These are phyloP conservation scores for Kurtzmaniella quercitrusa DNA, from an alignment of 1,139 yeast genomes.

Conservation along the genomic window DNA sequence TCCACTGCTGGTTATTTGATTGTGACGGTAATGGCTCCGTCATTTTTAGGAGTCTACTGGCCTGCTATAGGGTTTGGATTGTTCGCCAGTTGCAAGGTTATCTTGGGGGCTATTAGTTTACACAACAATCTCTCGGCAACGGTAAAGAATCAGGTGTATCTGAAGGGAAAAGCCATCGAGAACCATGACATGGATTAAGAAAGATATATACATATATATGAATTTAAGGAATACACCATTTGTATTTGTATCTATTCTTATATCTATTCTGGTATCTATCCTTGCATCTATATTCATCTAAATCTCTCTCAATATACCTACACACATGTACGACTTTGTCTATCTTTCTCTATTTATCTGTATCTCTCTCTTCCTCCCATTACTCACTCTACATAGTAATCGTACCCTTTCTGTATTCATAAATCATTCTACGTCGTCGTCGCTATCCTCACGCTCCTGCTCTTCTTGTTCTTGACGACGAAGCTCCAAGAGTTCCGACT, in stretches of 20 bases:
- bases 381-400: no score
- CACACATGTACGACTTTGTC: no score
- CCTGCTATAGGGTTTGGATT: slow-evolving; percentile 5
- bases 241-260: no score
- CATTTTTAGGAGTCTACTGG: slow-evolving; percentile 4
- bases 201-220: no score
- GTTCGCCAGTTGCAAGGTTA: slow-evolving; percentile 12
- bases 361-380: no score
- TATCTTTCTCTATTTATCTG: no score
- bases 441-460: slow-evolving; percentile 5
- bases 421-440: slow-evolving; percentile 5
- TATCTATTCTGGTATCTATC: no score
- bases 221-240: no score
- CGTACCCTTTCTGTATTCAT: background rate
- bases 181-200: slow-evolving; percentile 22
- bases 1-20: background rate
- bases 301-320: no score
- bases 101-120: slow-evolving; percentile 10
- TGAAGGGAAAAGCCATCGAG: slow-evolving; percentile 58
- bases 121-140: slow-evolving; percentile 31
- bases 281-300: no score
- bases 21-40: slow-evolving; percentile 1
- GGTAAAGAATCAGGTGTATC: slow-evolving; percentile 58
- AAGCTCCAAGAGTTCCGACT: slow-evolving; percentile 4
- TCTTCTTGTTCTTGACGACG: slow-evolving; percentile 2